Base-by-base conservation (phyloP, 2,329 filamentous ascomycete genomes). In the Elsinoe batatas region DNA sequence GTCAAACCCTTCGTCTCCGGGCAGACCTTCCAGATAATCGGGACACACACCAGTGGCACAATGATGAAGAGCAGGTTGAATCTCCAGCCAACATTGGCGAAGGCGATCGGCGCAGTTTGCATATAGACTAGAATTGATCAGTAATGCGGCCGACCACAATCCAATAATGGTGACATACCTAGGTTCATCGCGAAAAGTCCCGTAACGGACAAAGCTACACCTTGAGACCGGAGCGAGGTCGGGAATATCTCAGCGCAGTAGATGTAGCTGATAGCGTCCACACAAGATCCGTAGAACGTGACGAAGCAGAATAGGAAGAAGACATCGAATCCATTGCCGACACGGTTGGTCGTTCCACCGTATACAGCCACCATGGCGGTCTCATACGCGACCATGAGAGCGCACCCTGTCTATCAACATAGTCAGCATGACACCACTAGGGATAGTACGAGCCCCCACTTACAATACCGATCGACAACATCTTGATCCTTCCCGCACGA, bases 181-280 rank as follows among this genome's bases (percentile, higher is more conserved):
- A 42, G 10, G 10, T 42, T 42, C 38, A 42, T 42, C n/a, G 17
- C 38, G 11, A 42, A 42, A 1, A 42, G 10, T 15, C 38, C 38
- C 10, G 38, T 42, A 3, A 42, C 38, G 3, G 38, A 42, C 17
- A 42, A 20, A 4, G 69, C 69, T 15, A 70, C 68, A 0, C 71
- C 70, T 40, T 71, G 65, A 11, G 65, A 64, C 2, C 71, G 67
- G 12, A 72, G 60, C 57, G 71, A 66, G 15, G 66, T 74, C 3
- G 71, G 74, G 62, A 73, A 75, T 15, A 75, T 76, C 62, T 75
- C 73, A 2, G 68, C 67, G 30, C 73, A 67, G 54, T 74, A 75
- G 18, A 74, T 65, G 57, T 75, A 76, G 63, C 75, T 73, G 13
- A 70, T 74, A 1, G 74, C 74, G 57, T 76, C 74, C 38, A 74